A percentile compares a stretch with the other conserved stretches of the same genome.
These are phyloP conservation scores for Clohesyomyces aquaticus DNA, from an alignment of 495 filamentous ascomycete species.

Conservation along the genomic window DNA sequence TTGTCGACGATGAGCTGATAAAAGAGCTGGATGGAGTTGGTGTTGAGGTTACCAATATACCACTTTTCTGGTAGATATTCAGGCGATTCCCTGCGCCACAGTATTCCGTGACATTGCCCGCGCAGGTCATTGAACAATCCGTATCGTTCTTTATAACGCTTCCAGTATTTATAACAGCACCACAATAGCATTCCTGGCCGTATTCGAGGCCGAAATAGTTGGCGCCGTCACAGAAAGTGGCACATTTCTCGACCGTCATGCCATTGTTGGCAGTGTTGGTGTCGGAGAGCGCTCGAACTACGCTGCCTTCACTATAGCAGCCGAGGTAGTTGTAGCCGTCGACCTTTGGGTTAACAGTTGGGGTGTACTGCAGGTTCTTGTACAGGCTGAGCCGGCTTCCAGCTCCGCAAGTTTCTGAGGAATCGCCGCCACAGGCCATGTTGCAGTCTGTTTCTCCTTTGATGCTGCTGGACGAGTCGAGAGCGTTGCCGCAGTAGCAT, in stretches of 20 bases:
- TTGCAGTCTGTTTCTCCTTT: constrained; percentile 48
- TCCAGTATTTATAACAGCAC: constrained; percentile 35
- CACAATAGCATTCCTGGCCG: constrained; percentile 50
- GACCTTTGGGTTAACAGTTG: constrained; percentile 15
- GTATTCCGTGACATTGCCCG: constrained; percentile 37
- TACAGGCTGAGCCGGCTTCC: constrained; percentile 35
- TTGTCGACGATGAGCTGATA: neutral
- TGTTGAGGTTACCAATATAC: neutral
- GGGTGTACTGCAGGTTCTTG: constrained; percentile 27
- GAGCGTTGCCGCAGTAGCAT: constrained; percentile 44
- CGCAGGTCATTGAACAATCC: constrained; percentile 38
- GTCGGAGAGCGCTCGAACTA: constrained; percentile 21
- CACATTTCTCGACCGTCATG: constrained; percentile 44
- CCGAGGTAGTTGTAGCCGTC: constrained; percentile 33
- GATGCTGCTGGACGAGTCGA: constrained; percentile 20
- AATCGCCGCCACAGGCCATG: constrained; percentile 37
- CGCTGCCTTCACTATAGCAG: constrained; percentile 33
- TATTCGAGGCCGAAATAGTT: constrained; percentile 50
- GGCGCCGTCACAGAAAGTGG: constrained; percentile 41
- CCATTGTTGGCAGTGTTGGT: constrained; percentile 17
- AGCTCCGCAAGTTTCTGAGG: constrained; percentile 37
- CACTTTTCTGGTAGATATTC: constrained; percentile 33
- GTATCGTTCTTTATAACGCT: constrained; percentile 20
- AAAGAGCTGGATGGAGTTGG: constrained; percentile 9
- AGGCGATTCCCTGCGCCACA: constrained; percentile 41